Conservation (phyloP, 805 yeast genomes). For the Yamadazyma sp. region DNA sequence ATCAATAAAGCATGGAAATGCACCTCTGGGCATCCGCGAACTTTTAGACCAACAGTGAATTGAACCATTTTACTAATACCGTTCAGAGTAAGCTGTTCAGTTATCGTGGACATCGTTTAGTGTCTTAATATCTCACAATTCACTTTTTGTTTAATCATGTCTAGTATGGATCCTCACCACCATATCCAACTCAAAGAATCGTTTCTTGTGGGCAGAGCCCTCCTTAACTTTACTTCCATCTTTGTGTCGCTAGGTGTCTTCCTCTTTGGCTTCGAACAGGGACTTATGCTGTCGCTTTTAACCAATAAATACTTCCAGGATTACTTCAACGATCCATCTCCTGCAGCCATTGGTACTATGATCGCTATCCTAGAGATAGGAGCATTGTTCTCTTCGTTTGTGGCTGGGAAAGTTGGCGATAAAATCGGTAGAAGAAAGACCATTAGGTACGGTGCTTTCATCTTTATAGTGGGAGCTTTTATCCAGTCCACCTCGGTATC, state of each 20-base stretch:
- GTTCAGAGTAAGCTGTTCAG: too few relatives aligned
- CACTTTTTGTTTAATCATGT: neutral
- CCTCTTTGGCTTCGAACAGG: conserved; percentile 47
- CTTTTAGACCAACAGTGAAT: too few relatives aligned
- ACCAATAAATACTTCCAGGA: conserved; percentile 42
- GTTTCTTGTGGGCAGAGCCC: conserved; percentile 39
- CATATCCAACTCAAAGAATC: conserved; percentile 35
- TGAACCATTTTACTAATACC: too few relatives aligned
- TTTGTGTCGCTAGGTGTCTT: conserved; percentile 46
- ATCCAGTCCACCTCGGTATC: conserved; percentile 43
- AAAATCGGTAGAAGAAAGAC: conserved; percentile 47
- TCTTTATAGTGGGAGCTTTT: conserved; percentile 50
- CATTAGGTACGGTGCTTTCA: conserved; percentile 47
- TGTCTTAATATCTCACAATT: too few relatives aligned
- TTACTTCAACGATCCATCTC: conserved; percentile 42
- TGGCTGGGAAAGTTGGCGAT: conserved; percentile 50
- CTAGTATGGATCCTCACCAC: conserved; percentile 16
- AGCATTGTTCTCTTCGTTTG: conserved; percentile 48
- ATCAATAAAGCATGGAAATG: too few relatives aligned
- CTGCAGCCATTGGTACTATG: conserved; percentile 45
- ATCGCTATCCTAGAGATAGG: conserved; percentile 53
- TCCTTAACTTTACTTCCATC: conserved; percentile 43
- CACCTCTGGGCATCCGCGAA: too few relatives aligned
- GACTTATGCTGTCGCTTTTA: conserved; percentile 46
- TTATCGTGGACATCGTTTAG: too few relatives aligned